Evolutionary conservation across 192 early-diverging fungal genomes (phyloP).

Genomic region (Chytriomyces confervae): DNA sequence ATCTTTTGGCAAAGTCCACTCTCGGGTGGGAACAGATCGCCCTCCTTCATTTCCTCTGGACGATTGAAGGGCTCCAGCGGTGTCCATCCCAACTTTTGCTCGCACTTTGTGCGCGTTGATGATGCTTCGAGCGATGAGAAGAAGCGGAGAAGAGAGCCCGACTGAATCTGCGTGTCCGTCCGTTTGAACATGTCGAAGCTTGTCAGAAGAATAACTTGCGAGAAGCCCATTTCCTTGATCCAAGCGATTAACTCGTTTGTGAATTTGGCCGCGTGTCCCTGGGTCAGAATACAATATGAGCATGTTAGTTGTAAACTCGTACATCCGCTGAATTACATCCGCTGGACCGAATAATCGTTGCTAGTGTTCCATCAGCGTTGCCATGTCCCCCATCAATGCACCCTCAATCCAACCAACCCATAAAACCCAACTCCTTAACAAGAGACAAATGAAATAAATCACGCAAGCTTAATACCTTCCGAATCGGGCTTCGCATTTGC

Average conservation of each 20-base stretch:
- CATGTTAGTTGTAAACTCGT: neutral
- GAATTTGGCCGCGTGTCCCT: neutral
- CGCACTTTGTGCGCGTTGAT: too few relatives aligned
- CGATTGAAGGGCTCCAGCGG: constrained; percentile 2
- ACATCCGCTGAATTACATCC: too few relatives aligned
- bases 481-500: neutral
- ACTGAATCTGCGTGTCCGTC: constrained; percentile 7
- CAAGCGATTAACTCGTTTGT: neutral
- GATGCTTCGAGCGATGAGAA: neutral
- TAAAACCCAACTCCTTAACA: too few relatives aligned
- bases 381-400: too few relatives aligned
- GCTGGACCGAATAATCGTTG: too few relatives aligned
- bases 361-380: too few relatives aligned
- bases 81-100: neutral
- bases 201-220: constrained; percentile 1
- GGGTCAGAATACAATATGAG: neutral
- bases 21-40: neutral
- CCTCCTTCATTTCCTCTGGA: neutral
- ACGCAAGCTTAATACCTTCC: neutral
- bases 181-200: constrained; percentile 16
- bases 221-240: neutral
- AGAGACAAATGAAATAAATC: neutral
- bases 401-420: too few relatives aligned
- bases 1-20: neutral
- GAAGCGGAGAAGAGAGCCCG: neutral